Evolutionary conservation across 495 filamentous ascomycete species (phyloP), one percentile per base, ranked within the genome.

Genomic region (Letharia columbiana): DNA sequence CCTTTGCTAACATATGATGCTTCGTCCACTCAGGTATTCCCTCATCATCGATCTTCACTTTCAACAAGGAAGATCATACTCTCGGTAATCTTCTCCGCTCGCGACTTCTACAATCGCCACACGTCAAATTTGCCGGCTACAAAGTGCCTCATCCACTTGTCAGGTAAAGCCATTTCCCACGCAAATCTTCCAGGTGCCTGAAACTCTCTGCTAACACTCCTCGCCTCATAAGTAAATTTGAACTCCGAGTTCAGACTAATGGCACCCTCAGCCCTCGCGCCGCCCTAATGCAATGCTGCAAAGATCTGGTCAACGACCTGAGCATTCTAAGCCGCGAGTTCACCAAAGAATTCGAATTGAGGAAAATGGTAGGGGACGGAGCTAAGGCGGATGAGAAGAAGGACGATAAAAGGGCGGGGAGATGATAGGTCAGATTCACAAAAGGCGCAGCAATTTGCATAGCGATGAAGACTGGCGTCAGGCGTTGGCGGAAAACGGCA

Each of bases 61-160:
- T 99, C 78, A 87, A 91, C 75, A 97, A 96, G 76, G 95, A 99
- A 74, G 95, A 99, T 73, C 94, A 98, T 77, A 98, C 95, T 1
- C 83, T 99, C 56, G 94, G 86, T 66, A 97, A 98, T 74, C 82
- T 98, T 66, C 83, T 99, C 52, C 84, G 86, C 64, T 83, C 87
- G 62, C 89, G 90, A 67, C 89, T 98, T 57, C 82, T 91, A 71
- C 86, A 90, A 73, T 87, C 87, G 61, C 79, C 82, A 15, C 84
- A 96, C 73, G 90, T 98, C 65, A 76, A 84, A 67, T 94, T 96
- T 77, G 86, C 91, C 57, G 94, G 84, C 6, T 98, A 98, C 82
- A 91, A 91, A 77, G 69, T 73, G 74, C 67, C 79, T 50, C 71
- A 73, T 62, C 71, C 71, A 11, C 66, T 73, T 9, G 15, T 59